phyloP scores from a whole-genome alignment of 441 rosid species.

The Flueggea neowawraea region DNA sequence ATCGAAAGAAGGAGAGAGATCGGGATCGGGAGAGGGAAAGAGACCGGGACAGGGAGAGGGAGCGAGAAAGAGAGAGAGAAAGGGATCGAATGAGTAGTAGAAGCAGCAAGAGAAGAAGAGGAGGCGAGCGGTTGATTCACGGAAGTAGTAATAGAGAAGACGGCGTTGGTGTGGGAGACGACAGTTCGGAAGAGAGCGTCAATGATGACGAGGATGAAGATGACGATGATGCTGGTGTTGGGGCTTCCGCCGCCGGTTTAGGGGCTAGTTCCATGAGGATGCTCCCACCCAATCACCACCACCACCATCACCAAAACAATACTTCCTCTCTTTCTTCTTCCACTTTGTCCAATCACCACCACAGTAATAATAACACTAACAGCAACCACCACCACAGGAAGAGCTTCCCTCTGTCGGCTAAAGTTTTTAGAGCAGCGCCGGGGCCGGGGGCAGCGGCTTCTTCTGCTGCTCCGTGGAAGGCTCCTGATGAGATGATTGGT shows the following conservation, averaged over 20 bases:
- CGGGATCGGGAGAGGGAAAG: constrained; percentile 60
- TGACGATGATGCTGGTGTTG: constrained; percentile 54
- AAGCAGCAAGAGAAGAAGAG: constrained; percentile 53
- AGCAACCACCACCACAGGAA: constrained; percentile 55
- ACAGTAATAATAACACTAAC: constrained; percentile 20
- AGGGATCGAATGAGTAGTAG: constrained; percentile 30
- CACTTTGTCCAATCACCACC: constrained; percentile 52
- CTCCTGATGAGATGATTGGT: constrained; percentile 95
- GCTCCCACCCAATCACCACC: constrained; percentile 70
- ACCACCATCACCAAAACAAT: constrained; percentile 26
- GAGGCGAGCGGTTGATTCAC: constrained; percentile 70
- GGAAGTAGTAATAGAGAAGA: constrained; percentile 60
- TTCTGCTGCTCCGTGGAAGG: constrained; percentile 64
- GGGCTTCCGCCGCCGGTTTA: constrained; percentile 22
- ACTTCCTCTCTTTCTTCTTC: constrained; percentile 50
- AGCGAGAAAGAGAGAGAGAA: constrained; percentile 49
- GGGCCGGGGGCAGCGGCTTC: constrained; percentile 23
- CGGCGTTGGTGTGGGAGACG: constrained; percentile 43
- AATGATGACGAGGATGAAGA: constrained; percentile 92
- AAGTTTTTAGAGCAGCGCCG: constrained; percentile 41
- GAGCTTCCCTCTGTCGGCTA: constrained; percentile 59
- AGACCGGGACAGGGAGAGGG: constrained; percentile 55
- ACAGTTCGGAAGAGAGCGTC: constrained; percentile 81
- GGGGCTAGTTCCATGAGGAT: constrained; percentile 44
- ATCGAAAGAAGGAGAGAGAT: constrained; percentile 85